Percentiles rank a stretch among this genome's conserved stretches.
phyloP scores from a whole-genome alignment of 441 rosid species.

The Pelargonium citronellum region DNA sequence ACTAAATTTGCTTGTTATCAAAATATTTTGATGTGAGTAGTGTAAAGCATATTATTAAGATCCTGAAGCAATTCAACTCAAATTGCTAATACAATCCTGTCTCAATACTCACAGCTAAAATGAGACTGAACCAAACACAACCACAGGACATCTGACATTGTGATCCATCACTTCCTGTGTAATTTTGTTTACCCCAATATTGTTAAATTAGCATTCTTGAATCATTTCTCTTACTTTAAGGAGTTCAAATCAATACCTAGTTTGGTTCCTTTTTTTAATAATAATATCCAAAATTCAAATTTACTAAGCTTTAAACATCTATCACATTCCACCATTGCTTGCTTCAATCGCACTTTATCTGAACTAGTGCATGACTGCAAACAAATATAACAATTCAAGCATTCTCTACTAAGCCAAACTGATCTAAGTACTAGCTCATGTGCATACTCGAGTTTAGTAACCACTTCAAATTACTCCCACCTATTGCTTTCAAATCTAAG shows the following conservation, averaged over 20 bases:
- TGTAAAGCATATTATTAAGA: background rate
- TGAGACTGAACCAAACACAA: background rate
- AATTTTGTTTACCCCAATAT: no score
- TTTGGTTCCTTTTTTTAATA: no score
- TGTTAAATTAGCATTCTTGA: no score
- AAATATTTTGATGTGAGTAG: background rate
- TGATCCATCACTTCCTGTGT: no score
- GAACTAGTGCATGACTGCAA: background rate
- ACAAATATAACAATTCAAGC: background rate
- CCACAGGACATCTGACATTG: no score
- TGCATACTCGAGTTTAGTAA: background rate
- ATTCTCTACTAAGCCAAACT: background rate
- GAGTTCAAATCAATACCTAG: no score
- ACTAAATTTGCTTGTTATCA: no score
- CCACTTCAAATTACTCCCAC: conserved; percentile 6
- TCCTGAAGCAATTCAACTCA: background rate
- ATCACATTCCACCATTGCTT: background rate
- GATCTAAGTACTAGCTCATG: background rate
- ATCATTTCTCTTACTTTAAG: no score
- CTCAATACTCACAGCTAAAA: background rate
- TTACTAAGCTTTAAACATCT: no score
- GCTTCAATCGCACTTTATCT: background rate
- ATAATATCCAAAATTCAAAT: no score
- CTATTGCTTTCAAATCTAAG: background rate
- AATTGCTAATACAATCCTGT: background rate